Percentiles rank a stretch among this genome's conserved stretches.
These are phyloP conservation scores for Ophiostoma tasmaniense DNA, from an alignment of 2,329 filamentous ascomycete genomes.

Conservation along the genomic window DNA sequence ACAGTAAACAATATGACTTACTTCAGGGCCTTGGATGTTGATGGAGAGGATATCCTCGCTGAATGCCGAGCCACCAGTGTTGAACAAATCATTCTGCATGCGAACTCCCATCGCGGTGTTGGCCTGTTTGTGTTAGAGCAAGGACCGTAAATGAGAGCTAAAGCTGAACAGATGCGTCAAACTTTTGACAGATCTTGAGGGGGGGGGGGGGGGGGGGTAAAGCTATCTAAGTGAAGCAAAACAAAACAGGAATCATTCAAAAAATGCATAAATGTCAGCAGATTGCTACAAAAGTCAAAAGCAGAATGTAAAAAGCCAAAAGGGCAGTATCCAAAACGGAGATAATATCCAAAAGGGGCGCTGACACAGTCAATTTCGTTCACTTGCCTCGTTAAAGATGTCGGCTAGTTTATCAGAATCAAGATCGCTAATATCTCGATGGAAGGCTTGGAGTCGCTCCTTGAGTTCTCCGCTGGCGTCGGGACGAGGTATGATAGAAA, in stretches of 20 bases:
- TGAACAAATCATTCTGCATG: constrained; percentile 6
- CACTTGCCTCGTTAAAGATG: constrained; percentile 34
- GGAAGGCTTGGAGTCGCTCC: constrained; percentile 23
- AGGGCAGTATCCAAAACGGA: no score
- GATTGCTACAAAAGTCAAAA: not conserved
- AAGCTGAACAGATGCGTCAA: not conserved
- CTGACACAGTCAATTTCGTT: not conserved
- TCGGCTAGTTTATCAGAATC: constrained; percentile 27
- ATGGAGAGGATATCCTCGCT: constrained; percentile 39
- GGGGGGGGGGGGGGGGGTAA: not conserved
- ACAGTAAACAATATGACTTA: not conserved
- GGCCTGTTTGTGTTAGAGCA: constrained; percentile 26
- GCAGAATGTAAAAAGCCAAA: not conserved
- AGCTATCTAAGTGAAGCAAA: not conserved
- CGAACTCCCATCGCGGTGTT: constrained; percentile 39
- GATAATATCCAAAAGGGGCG: not conserved
- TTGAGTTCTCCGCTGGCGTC: constrained; percentile 18
- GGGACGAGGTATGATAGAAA: constrained; percentile 26
- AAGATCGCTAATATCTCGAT: constrained; percentile 23
- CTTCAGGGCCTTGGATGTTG: constrained; percentile 36
- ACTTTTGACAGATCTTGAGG: not conserved
- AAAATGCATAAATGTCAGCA: not conserved
- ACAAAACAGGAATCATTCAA: not conserved
- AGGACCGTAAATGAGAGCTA: not conserved
- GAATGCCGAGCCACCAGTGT: constrained; percentile 26